phyloP scores from a whole-genome alignment of 1,284 basidiomycete species.

The Austropuccinia psidii region DNA sequence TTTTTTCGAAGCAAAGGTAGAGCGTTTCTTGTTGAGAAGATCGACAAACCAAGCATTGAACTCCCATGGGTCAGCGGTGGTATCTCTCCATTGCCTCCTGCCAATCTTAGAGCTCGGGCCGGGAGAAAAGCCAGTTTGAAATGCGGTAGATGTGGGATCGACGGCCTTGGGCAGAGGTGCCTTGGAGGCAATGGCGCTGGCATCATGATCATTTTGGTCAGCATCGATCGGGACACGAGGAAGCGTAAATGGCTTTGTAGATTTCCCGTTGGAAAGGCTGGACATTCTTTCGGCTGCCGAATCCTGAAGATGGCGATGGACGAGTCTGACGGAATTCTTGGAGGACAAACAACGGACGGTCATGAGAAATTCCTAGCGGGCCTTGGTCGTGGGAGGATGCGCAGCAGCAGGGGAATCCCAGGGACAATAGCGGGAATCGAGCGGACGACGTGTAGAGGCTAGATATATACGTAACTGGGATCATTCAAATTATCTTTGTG shows the following conservation, averaged over 20 bases:
- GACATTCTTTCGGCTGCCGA: no score
- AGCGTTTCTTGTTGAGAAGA: not conserved
- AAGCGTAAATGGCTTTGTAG: constrained; percentile 6
- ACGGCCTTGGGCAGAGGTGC: constrained; percentile 11
- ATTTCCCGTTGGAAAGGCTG: not conserved
- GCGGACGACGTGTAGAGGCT: not conserved
- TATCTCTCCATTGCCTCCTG: constrained; percentile 19
- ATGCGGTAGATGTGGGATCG: not conserved
- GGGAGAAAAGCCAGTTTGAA: not conserved
- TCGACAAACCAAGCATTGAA: constrained; percentile 27
- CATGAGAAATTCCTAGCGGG: no score
- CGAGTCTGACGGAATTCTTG: no score
- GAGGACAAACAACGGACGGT: no score
- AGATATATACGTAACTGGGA: not conserved
- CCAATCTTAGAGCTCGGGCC: constrained; percentile 25
- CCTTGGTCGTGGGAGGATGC: no score
- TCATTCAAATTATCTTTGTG: constrained; percentile 24
- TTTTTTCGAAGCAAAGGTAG: not conserved
- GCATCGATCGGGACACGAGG: constrained; percentile 15
- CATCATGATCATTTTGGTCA: constrained; percentile 16
- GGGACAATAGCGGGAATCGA: not conserved
- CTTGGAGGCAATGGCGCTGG: constrained; percentile 25
- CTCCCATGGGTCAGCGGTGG: constrained; percentile 21
- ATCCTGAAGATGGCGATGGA: not conserved
- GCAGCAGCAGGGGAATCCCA: no score